A percentile compares a stretch with the other conserved stretches of the same genome.
These are phyloP conservation scores for Cladochytrium replicatum DNA, from an alignment of 192 early-diverging fungal genomes.

Conservation along the genomic window DNA sequence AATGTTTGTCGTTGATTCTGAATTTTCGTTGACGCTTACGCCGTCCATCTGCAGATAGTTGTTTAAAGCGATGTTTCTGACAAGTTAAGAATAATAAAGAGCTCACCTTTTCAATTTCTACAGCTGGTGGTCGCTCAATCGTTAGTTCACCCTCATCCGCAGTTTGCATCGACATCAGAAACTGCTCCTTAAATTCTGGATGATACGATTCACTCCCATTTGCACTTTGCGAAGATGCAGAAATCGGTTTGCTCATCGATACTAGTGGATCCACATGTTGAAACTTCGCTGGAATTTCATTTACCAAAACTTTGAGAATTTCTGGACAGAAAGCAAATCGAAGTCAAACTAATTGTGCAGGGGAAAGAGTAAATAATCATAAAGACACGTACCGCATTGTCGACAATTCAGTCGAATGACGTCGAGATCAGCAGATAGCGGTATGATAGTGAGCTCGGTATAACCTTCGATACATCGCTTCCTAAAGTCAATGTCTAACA, in stretches of 20 bases:
- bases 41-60: not conserved
- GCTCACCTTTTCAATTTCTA: slow-evolving; percentile 2
- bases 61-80: not conserved
- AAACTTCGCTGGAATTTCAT: slow-evolving; percentile 11
- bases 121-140: slow-evolving; percentile 18
- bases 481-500: slow-evolving; percentile 18
- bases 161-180: slow-evolving; percentile 13
- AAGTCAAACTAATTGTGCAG: not conserved
- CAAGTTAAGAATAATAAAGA: too few species aligned
- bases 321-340: not conserved
- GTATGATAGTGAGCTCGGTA: slow-evolving; percentile 8
- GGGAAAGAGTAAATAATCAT: not conserved
- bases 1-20: not conserved
- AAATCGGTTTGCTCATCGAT: not conserved
- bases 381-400: slow-evolving; percentile 17
- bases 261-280: slow-evolving; percentile 13
- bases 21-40: not conserved
- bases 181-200: slow-evolving; percentile 16
- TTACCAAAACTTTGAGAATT: slow-evolving; percentile 12
- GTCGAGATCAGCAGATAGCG: slow-evolving; percentile 4
- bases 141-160: slow-evolving; percentile 32
- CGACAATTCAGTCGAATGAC: slow-evolving; percentile 26
- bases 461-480: slow-evolving; percentile 7
- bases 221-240: slow-evolving; percentile 7
- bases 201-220: too few species aligned